These are phyloP conservation scores for Halophytophthora polymorphica DNA, from an alignment of 352 stramenopile genomes.

Conservation along the genomic window DNA sequence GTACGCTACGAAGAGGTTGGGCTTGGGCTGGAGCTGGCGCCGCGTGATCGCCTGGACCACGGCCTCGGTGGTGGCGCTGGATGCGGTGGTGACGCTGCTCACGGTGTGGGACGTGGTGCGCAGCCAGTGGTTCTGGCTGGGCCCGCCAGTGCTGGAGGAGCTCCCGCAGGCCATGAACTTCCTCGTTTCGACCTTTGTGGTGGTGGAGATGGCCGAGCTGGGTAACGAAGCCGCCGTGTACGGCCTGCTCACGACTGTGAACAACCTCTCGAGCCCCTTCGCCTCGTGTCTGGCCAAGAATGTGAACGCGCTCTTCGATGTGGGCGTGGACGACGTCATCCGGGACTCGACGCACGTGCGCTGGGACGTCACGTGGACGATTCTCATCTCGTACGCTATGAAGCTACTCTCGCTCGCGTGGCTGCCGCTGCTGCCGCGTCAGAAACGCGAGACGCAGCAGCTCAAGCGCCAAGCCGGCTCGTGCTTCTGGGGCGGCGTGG, in stretches of 20 bases:
- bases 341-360: constrained; percentile 34
- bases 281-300: constrained; percentile 40
- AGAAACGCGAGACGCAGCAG: constrained; percentile 51
- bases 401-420: constrained; percentile 43
- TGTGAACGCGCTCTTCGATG: constrained; percentile 33
- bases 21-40: constrained; percentile 53
- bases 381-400: constrained; percentile 50
- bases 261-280: constrained; percentile 43
- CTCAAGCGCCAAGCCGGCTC: constrained; percentile 33
- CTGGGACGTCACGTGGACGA: constrained; percentile 30
- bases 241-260: constrained; percentile 49
- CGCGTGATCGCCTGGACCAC: constrained; percentile 31
- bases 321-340: constrained; percentile 32
- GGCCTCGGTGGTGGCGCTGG: constrained; percentile 34
- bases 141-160: constrained; percentile 41
- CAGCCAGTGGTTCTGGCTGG: constrained; percentile 66
- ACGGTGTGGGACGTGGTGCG: constrained; percentile 49
- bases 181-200: constrained; percentile 52
- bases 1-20: constrained; percentile 34
- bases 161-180: constrained; percentile 47
- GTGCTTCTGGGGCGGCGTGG: constrained; percentile 34
- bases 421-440: constrained; percentile 51
- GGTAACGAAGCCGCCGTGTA: constrained; percentile 60
- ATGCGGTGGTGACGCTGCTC: constrained; percentile 34
- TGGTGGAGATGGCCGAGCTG: constrained; percentile 53